Conservation (phyloP, 495 filamentous ascomycete species). For the Talaromyces proteolyticus region DNA sequence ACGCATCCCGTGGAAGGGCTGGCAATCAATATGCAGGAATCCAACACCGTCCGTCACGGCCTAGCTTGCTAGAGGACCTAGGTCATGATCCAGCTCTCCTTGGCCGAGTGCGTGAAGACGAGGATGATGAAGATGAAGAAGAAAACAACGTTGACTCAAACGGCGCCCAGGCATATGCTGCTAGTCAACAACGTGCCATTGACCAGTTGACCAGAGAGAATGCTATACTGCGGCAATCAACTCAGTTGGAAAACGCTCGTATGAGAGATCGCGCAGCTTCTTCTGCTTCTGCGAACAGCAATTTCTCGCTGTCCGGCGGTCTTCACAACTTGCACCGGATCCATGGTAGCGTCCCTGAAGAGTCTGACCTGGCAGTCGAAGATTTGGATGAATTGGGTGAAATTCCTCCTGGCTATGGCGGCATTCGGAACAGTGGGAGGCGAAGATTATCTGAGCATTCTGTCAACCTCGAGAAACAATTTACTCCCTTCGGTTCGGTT, state of each 20-base stretch:
- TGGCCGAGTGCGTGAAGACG: constrained; percentile 74
- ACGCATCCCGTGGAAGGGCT: constrained; percentile 36
- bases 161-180: constrained; percentile 47
- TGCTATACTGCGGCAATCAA: constrained; percentile 59
- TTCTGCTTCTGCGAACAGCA: constrained; percentile 35
- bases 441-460: constrained; percentile 63
- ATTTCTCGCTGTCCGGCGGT: constrained; percentile 41
- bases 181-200: constrained; percentile 60
- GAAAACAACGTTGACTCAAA: constrained; percentile 59
- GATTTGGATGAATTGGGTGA: constrained; percentile 62
- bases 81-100: constrained; percentile 64
- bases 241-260: constrained; percentile 54
- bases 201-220: constrained; percentile 71
- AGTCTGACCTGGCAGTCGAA: constrained; percentile 64
- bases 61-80: constrained; percentile 78
- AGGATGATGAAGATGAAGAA: constrained; percentile 73
- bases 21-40: constrained; percentile 60
- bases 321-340: constrained; percentile 53
- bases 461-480: constrained; percentile 43
- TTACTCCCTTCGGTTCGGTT: constrained; percentile 46
- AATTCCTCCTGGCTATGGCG: constrained; percentile 43
- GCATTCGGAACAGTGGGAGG: constrained; percentile 34
- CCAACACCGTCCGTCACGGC: constrained; percentile 77
- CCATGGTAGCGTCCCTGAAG: constrained; percentile 61
- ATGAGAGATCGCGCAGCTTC: constrained; percentile 58